These are phyloP conservation scores for Colletotrichum falcatum DNA, from an alignment of 2,329 filamentous ascomycete species.

Conservation along the genomic window DNA sequence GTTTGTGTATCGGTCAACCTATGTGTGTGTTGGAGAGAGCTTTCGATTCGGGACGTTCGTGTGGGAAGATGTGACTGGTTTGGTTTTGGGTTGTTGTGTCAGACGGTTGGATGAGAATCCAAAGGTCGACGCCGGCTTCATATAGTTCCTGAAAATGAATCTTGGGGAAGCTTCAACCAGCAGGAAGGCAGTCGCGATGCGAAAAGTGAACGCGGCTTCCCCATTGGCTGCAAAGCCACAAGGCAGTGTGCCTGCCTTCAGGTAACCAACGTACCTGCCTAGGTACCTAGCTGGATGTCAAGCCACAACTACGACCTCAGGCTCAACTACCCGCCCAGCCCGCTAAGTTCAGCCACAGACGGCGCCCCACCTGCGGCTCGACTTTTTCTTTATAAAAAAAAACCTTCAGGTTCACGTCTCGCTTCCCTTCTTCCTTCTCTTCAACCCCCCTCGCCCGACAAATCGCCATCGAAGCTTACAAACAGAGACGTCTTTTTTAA, in stretches of 20 bases:
- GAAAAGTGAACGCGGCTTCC: conserved; percentile 30
- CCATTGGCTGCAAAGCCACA: conserved; percentile 37
- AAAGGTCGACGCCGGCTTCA: conserved; percentile 19
- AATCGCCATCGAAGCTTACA: conserved; percentile 99
- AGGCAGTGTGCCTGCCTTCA: conserved; percentile 32
- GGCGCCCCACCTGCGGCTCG: conserved; percentile 25
- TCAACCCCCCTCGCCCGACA: conserved; percentile 93
- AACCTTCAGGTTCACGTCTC: conserved; percentile 30
- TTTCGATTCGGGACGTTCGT: too few relatives aligned
- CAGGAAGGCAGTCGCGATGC: conserved; percentile 39
- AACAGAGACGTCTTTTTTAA: conserved; percentile 73
- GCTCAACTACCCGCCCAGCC: background rate
- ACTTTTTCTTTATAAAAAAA: conserved; percentile 37
- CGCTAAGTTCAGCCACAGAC: conserved; percentile 20
- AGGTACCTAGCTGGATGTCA: background rate
- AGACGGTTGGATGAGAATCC: background rate
- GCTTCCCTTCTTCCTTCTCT: conserved; percentile 54
- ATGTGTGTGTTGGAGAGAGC: background rate
- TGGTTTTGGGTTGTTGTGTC: too few relatives aligned
- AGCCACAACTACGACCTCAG: conserved; percentile 13
- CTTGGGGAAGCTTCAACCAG: conserved; percentile 13
- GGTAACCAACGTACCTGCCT: background rate
- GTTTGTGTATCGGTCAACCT: conserved; percentile 4
- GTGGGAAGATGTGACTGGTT: background rate
- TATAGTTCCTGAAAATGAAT: conserved; percentile 15